Percentiles rank a stretch among this genome's conserved stretches.
Conservation (phyloP, 164 flowering plant species). For the Macadamia tetraphylla region DNA sequence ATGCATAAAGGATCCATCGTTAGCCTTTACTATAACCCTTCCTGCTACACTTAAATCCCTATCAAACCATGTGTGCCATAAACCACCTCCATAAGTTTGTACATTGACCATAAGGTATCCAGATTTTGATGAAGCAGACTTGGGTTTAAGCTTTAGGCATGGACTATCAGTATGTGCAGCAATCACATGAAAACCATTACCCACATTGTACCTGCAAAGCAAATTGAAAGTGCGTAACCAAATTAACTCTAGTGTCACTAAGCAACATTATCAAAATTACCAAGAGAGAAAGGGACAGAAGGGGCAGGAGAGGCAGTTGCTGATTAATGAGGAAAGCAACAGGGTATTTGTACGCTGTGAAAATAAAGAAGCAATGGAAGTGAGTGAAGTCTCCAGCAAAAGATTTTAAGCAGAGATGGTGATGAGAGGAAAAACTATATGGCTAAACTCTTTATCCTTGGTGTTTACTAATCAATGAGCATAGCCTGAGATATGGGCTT, state of each 20-base stretch:
- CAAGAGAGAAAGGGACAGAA: background rate
- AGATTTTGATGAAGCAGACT: conserved; percentile 70
- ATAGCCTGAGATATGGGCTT: no score
- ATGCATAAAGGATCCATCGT: conserved; percentile 66
- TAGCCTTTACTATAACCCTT: conserved; percentile 67
- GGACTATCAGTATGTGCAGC: conserved; percentile 96
- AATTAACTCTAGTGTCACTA: background rate
- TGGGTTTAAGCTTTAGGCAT: conserved; percentile 84
- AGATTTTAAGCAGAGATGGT: no score
- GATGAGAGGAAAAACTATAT: no score
- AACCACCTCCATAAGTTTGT: conserved; percentile 92
- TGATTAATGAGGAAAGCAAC: no score
- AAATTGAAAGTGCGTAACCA: background rate
- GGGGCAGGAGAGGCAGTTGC: background rate
- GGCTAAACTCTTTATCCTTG: no score
- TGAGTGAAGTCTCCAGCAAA: no score
- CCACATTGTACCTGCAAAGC: conserved; percentile 60
- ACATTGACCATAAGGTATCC: conserved; percentile 83
- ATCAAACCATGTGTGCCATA: conserved; percentile 59
- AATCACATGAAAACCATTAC: conserved; percentile 82
- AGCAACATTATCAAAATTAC: background rate
- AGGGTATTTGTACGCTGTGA: no score
- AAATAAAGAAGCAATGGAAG: no score
- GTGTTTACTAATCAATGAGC: no score
- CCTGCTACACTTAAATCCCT: conserved; percentile 89